Evolutionary conservation across 1,284 basidiomycete genomes (phyloP).

Genomic region (Ceratobasidium sp.): DNA sequence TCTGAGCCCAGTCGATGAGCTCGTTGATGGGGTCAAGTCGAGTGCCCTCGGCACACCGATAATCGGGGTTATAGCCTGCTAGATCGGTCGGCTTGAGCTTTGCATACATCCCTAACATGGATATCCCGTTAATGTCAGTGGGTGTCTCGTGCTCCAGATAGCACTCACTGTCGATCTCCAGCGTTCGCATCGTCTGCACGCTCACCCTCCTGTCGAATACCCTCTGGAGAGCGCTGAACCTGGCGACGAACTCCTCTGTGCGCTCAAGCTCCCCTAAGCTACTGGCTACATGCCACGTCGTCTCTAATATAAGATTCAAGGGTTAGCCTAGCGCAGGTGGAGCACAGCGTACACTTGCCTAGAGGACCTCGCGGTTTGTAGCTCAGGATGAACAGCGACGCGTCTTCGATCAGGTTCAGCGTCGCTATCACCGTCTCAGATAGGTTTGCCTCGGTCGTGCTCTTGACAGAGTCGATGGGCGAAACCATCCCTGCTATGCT

Average conservation of each 20-base stretch:
- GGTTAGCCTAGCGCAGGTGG: neutral
- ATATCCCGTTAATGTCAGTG: too few relatives aligned
- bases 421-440: neutral
- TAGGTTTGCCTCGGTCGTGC: neutral
- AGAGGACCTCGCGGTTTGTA: neutral
- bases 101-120: too few relatives aligned
- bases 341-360: neutral
- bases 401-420: constrained; percentile 16
- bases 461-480: constrained; percentile 1
- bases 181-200: neutral
- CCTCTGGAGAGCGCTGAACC: neutral
- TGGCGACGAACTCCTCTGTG: neutral
- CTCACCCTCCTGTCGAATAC: constrained; percentile 5
- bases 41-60: neutral
- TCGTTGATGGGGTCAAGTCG: neutral
- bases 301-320: neutral
- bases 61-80: constrained; percentile 1
- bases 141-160: too few relatives aligned
- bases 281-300: neutral
- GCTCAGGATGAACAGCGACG: constrained; percentile 10
- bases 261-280: neutral
- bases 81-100: neutral
- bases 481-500: neutral
- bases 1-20: neutral
- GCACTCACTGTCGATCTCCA: too few relatives aligned